Percentiles rank a stretch among this genome's conserved stretches.
These are phyloP conservation scores for Monosporascus sp. DNA, from an alignment of 2,329 filamentous ascomycete species.

Conservation along the genomic window DNA sequence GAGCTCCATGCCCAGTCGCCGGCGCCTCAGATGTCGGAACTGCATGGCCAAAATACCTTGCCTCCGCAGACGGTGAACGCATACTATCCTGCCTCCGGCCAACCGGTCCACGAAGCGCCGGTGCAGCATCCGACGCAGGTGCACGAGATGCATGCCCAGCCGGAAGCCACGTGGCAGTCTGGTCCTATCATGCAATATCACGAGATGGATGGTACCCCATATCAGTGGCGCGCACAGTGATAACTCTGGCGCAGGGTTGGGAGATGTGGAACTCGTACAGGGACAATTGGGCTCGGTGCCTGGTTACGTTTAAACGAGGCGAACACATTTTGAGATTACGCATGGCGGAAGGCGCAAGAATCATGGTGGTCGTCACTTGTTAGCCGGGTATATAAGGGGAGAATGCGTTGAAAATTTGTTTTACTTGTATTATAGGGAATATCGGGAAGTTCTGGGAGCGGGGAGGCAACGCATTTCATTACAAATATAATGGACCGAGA, in stretches of 20 bases:
- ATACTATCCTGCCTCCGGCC: conserved; percentile 1
- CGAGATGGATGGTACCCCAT: conserved; percentile 18
- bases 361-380: too few species aligned
- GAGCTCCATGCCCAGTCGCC: conserved; percentile 15
- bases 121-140: conserved; percentile 9
- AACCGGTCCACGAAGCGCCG: conserved; percentile 17
- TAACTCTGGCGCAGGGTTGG: background rate
- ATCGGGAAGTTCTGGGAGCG: too few species aligned
- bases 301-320: too few species aligned
- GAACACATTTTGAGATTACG: too few species aligned
- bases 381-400: too few species aligned
- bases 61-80: conserved; percentile 1
- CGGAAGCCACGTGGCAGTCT: conserved; percentile 19
- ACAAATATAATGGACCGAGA: too few species aligned
- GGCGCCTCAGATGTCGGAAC: conserved; percentile 6
- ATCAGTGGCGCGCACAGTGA: background rate
- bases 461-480: too few species aligned
- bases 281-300: too few species aligned
- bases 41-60: conserved; percentile 11
- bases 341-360: too few species aligned
- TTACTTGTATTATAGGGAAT: too few species aligned
- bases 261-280: too few species aligned
- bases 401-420: too few species aligned
- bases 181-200: conserved; percentile 18
- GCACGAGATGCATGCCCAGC: conserved; percentile 13